Evolutionary conservation across 108 stramenopile genomes (phyloP).

Genomic region (Mayamaea pseudoterrestris): DNA sequence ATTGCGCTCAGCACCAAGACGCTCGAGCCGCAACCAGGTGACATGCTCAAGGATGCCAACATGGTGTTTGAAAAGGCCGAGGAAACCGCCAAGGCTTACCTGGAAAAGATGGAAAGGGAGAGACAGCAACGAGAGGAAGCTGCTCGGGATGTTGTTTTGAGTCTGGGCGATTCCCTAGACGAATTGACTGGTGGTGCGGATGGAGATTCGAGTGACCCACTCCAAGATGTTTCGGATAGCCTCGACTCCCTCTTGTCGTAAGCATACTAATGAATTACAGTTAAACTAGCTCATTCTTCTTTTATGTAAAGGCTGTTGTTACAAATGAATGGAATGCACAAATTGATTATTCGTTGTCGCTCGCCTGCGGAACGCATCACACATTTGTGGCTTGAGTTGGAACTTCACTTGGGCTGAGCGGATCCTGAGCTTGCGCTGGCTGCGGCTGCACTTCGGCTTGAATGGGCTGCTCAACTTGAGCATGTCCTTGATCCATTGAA

Average conservation of each 20-base stretch:
- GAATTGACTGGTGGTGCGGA: conserved; percentile 29
- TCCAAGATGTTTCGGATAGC: conserved; percentile 65
- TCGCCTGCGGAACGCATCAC: too few relatives aligned
- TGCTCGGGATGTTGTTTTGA: conserved; percentile 88
- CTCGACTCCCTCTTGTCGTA: conserved; percentile 74
- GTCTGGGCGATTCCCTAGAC: conserved; percentile 85
- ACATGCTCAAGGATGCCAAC: conserved; percentile 86
- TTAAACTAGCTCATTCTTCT: too few relatives aligned
- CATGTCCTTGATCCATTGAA: too few relatives aligned
- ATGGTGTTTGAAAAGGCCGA: conserved; percentile 83
- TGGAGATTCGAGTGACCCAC: conserved; percentile 24
- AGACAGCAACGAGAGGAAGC: conserved; percentile 85
- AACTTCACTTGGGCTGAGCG: too few relatives aligned
- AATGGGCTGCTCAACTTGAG: too few relatives aligned
- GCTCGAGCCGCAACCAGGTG: conserved; percentile 93
- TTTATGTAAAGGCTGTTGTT: too few relatives aligned
- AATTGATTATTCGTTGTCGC: too few relatives aligned
- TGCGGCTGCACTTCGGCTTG: too few relatives aligned
- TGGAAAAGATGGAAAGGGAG: conserved; percentile 87
- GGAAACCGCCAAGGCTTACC: conserved; percentile 78
- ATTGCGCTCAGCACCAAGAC: conserved; percentile 95
- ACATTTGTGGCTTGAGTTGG: too few relatives aligned
- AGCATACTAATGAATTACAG: too few relatives aligned
- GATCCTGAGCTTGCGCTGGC: too few relatives aligned
- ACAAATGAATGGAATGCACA: too few relatives aligned